Evolutionary conservation across 2,329 filamentous ascomycete genomes (phyloP).

Genomic region (Penicillium sp.): DNA sequence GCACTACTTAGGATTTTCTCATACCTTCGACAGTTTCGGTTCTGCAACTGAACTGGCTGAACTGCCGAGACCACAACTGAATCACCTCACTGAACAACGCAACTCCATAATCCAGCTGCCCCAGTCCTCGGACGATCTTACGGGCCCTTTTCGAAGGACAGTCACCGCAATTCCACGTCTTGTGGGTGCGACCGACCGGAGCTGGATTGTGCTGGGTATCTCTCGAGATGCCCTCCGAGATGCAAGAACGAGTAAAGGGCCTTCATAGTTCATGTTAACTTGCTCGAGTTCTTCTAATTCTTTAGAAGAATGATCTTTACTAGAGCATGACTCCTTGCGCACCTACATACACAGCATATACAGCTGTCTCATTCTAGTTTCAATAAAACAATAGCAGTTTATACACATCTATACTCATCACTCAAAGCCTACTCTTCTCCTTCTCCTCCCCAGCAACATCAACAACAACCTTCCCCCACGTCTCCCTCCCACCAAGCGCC

Average conservation of each 20-base stretch:
- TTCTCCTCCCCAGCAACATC: conserved; percentile 76
- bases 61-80: too few species aligned
- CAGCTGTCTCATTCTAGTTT: too few species aligned
- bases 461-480: conserved; percentile 96
- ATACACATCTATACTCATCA: too few species aligned
- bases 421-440: conserved; percentile 50
- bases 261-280: conserved; percentile 53
- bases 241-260: conserved; percentile 49
- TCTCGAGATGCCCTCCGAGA: conserved; percentile 25
- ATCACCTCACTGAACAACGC: conserved; percentile 24
- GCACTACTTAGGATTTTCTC: too few species aligned
- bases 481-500: conserved; percentile 77
- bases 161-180: conserved; percentile 44
- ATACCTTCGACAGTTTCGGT: too few species aligned
- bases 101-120: conserved; percentile 43
- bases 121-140: conserved; percentile 29
- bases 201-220: conserved; percentile 37
- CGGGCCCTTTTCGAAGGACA: conserved; percentile 42
- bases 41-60: too few species aligned
- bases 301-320: conserved; percentile 32
- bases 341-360: conserved; percentile 45
- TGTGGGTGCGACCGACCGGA: conserved; percentile 48
- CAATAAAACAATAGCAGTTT: too few species aligned
- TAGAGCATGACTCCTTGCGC: conserved; percentile 54
- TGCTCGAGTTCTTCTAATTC: conserved; percentile 30